Conservation (phyloP, 768 basidiomycete genomes). For the Tylopilus subfusipes region DNA sequence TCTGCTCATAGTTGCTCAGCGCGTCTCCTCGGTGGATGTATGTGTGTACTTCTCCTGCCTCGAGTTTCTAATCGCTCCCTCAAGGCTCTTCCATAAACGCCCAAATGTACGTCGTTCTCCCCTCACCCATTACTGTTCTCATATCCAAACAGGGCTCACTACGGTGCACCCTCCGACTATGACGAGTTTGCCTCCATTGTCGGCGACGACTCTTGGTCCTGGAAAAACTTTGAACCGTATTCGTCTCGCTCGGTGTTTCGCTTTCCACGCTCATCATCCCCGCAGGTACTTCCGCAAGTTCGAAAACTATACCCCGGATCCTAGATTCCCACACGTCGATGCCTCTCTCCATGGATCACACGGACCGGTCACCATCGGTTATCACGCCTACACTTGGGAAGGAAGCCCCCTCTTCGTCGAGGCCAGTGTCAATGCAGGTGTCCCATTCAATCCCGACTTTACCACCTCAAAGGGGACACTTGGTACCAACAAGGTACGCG, state of each 20-base stretch:
- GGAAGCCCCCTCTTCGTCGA: constrained; percentile 52
- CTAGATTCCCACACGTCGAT: constrained; percentile 49
- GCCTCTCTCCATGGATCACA: constrained; percentile 40
- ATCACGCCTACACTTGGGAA: constrained; percentile 45
- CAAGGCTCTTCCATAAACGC: constrained; percentile 66
- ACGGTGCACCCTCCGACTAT: constrained; percentile 64
- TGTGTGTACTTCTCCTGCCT: constrained; percentile 24
- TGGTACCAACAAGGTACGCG: constrained; percentile 57
- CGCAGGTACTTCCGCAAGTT: constrained; percentile 69
- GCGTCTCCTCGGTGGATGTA: constrained; percentile 72
- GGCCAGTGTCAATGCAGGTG: constrained; percentile 47
- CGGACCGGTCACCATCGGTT: constrained; percentile 62
- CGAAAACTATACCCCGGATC: constrained; percentile 53
- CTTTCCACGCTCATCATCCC: neutral
- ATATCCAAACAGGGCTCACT: constrained; percentile 42
- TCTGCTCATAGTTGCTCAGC: constrained; percentile 35
- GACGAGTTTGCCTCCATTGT: constrained; percentile 59
- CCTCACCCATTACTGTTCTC: neutral
- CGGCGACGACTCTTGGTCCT: constrained; percentile 54
- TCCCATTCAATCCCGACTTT: constrained; percentile 53
- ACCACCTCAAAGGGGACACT: constrained; percentile 54
- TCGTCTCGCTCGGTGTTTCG: neutral
- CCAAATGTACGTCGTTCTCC: constrained; percentile 33
- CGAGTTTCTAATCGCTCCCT: neutral
- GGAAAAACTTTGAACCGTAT: constrained; percentile 51